phyloP scores from a whole-genome alignment of 352 stramenopile genomes.

The Pythium sp. region DNA sequence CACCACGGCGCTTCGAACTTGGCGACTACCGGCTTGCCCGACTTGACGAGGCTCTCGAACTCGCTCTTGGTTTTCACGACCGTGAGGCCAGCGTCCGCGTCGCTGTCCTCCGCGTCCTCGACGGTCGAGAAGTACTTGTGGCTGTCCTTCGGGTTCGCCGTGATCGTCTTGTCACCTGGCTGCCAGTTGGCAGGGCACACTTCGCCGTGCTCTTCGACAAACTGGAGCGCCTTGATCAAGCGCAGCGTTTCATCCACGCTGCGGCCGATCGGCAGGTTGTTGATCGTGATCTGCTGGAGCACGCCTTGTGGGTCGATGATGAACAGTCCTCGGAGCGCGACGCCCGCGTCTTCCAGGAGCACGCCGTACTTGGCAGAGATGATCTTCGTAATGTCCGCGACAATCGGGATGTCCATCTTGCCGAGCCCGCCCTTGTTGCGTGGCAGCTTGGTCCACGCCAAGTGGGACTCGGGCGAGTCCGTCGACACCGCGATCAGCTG shows the following conservation, averaged over 20 bases:
- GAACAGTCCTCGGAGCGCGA: constrained; percentile 90
- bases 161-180: constrained; percentile 89
- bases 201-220: constrained; percentile 90
- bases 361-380: constrained; percentile 91
- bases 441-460: constrained; percentile 86
- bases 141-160: constrained; percentile 75
- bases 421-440: constrained; percentile 91
- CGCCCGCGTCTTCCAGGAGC: constrained; percentile 78
- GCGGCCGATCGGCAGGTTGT: constrained; percentile 91
- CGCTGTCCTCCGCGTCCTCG: constrained; percentile 29
- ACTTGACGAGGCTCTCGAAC: constrained; percentile 61
- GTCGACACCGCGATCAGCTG: constrained; percentile 88
- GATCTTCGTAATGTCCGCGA: constrained; percentile 92
- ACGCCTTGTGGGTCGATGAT: constrained; percentile 91
- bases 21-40: constrained; percentile 69
- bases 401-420: constrained; percentile 91
- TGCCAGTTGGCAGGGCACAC: constrained; percentile 93
- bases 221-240: constrained; percentile 92
- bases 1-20: constrained; percentile 88
- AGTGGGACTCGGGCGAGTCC: constrained; percentile 89
- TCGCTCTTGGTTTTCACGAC: constrained; percentile 57
- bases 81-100: constrained; percentile 37
- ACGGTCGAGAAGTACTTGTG: constrained; percentile 86
- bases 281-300: constrained; percentile 88
- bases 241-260: constrained; percentile 92